Conservation (phyloP, 805 yeast species). For the Ogataea corticis region DNA sequence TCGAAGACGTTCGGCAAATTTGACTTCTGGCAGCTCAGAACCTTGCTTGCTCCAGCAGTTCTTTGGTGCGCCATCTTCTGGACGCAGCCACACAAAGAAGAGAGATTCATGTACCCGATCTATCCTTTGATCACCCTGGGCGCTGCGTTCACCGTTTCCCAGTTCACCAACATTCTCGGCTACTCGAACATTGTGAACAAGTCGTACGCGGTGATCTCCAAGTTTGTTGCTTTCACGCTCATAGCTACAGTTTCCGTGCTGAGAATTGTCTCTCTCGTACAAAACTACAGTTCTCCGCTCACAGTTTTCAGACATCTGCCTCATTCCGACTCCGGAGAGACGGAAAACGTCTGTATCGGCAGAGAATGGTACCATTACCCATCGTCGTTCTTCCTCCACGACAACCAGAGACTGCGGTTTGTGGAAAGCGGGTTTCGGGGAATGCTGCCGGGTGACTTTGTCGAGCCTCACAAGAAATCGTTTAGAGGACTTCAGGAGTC, state of each 20-base stretch:
- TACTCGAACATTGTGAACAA: slow-evolving; percentile 13
- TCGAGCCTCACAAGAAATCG: slow-evolving; percentile 34
- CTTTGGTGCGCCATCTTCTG: slow-evolving; percentile 71
- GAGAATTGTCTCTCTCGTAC: slow-evolving; percentile 59
- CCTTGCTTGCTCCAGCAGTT: slow-evolving; percentile 49
- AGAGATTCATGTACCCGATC: slow-evolving; percentile 83
- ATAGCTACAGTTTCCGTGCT: slow-evolving; percentile 40
- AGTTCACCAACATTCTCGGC: slow-evolving; percentile 17
- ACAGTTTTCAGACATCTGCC: slow-evolving; percentile 51
- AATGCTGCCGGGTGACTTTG: slow-evolving; percentile 83
- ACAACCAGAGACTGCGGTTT: slow-evolving; percentile 62
- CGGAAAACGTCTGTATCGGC: slow-evolving; percentile 76
- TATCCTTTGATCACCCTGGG: slow-evolving; percentile 68
- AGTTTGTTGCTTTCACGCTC: slow-evolving; percentile 10
- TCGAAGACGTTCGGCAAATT: slow-evolving; percentile 24
- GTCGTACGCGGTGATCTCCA: slow-evolving; percentile 10
- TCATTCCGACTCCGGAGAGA: slow-evolving; percentile 14
- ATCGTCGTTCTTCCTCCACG: slow-evolving; percentile 77
- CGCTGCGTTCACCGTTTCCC: slow-evolving; percentile 52
- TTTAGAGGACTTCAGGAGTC: slow-evolving; percentile 29
- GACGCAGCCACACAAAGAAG: slow-evolving; percentile 89
- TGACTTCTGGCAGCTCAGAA: slow-evolving; percentile 18
- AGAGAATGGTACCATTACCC: slow-evolving; percentile 96
- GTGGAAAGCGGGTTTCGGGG: slow-evolving; percentile 82
- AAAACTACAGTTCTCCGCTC: slow-evolving; percentile 76